phyloP scores from a whole-genome alignment of 1,284 basidiomycete genomes.

The Mycocalia duriaeana region DNA sequence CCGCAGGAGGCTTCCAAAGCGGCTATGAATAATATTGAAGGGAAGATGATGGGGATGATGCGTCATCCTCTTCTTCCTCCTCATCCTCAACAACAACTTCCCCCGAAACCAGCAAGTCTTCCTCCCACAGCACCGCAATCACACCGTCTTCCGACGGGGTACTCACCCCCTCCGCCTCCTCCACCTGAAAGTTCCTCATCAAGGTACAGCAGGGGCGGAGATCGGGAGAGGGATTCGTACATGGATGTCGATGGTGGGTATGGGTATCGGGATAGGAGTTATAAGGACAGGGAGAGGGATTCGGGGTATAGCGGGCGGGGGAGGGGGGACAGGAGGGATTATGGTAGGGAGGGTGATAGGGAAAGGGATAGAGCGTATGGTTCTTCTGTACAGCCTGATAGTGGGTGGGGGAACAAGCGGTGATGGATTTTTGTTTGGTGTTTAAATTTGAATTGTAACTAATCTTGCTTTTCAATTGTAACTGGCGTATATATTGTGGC shows the following conservation, averaged over 20 bases:
- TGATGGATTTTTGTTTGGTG: too few species aligned
- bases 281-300: neutral
- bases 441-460: too few species aligned
- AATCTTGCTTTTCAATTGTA: too few species aligned
- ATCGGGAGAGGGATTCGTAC: neutral
- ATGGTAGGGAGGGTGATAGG: neutral
- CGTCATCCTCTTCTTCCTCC: neutral
- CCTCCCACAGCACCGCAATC: neutral
- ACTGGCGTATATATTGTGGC: too few species aligned
- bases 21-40: too few species aligned
- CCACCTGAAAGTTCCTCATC: neutral
- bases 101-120: neutral
- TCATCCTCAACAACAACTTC: neutral
- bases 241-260: neutral
- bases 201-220: neutral
- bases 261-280: neutral
- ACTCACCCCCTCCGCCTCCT: neutral
- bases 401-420: too few species aligned
- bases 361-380: neutral
- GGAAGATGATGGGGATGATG: too few species aligned
- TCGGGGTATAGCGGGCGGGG: too few species aligned
- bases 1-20: neutral
- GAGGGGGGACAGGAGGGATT: neutral
- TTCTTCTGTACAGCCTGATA: too few species aligned
- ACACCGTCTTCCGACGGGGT: neutral